phyloP scores from a whole-genome alignment of 1,284 basidiomycete species.

The Cutaneotrichosporon daszewskae region DNA sequence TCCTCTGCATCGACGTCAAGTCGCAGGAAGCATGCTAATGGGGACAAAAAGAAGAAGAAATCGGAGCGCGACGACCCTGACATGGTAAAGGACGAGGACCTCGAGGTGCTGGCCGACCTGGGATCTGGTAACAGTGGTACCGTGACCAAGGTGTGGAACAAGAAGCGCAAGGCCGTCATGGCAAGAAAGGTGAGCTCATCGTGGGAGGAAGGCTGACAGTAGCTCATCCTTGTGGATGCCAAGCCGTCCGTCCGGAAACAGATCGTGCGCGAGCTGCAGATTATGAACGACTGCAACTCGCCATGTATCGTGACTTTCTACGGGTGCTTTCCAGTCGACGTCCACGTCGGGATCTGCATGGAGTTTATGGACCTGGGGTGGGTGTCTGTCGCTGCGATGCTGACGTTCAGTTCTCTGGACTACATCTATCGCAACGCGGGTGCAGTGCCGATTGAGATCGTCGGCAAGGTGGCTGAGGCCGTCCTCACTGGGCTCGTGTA shows the following conservation, averaged over 20 bases:
- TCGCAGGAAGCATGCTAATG: slow-evolving; percentile 23
- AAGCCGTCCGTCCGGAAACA: slow-evolving; percentile 97
- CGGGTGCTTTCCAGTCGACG: slow-evolving; percentile 90
- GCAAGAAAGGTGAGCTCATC: slow-evolving; percentile 73
- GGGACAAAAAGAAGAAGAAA: slow-evolving; percentile 29
- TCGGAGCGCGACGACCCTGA: slow-evolving; percentile 58
- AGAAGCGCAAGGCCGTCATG: slow-evolving; percentile 84
- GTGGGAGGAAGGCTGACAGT: not conserved
- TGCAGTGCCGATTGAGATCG: slow-evolving; percentile 79
- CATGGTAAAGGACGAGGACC: slow-evolving; percentile 71
- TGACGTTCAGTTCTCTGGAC: slow-evolving; percentile 58
- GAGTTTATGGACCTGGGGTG: slow-evolving; percentile 77
- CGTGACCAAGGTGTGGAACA: slow-evolving; percentile 89
- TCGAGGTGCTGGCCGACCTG: slow-evolving; percentile 78
- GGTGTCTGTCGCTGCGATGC: not conserved
- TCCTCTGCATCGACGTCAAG: slow-evolving; percentile 4
- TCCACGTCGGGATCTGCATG: slow-evolving; percentile 99
- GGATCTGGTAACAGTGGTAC: slow-evolving; percentile 98
- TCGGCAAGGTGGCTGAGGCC: slow-evolving; percentile 81
- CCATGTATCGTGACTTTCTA: slow-evolving; percentile 93
- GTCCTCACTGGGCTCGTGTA: slow-evolving; percentile 95
- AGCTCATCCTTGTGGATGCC: slow-evolving; percentile 97
- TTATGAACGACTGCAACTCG: slow-evolving; percentile 95
- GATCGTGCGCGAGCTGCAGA: slow-evolving; percentile 93
- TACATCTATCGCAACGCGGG: slow-evolving; percentile 92